Evolutionary conservation across 495 filamentous ascomycete genomes (phyloP).

Genomic region (Chaetomium cochliodes): DNA sequence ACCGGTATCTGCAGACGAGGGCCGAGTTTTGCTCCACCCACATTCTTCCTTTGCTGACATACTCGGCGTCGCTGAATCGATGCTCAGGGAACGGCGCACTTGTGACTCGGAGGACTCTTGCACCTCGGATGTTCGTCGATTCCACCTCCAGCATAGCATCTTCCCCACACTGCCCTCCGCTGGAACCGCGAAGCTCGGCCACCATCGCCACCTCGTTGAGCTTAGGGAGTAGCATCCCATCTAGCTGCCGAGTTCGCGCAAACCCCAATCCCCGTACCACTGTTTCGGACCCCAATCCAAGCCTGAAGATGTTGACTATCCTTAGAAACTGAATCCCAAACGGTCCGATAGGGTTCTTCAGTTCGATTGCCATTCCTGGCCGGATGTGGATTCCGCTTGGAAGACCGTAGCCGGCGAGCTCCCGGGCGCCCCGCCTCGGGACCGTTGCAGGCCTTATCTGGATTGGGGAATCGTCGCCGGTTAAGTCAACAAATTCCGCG

Average conservation of each 20-base stretch:
- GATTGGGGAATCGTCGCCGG: not conserved
- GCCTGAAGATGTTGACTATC: conserved; percentile 13
- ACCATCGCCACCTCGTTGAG: conserved; percentile 49
- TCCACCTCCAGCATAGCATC: conserved; percentile 50
- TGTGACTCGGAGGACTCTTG: conserved; percentile 51
- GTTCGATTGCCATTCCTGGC: conserved; percentile 3
- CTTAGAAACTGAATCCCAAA: conserved; percentile 17
- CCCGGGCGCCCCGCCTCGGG: not conserved
- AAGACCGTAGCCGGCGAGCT: not conserved
- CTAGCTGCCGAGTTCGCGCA: not conserved
- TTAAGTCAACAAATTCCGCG: conserved; percentile 20
- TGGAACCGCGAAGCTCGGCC: conserved; percentile 45
- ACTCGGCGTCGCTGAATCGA: conserved; percentile 27
- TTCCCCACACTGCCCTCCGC: conserved; percentile 36
- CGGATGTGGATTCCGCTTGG: not conserved
- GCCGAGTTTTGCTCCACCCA: conserved; percentile 34
- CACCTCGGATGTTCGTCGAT: conserved; percentile 33
- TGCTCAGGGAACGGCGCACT: conserved; percentile 49
- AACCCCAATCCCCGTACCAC: conserved; percentile 16
- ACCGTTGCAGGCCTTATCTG: not conserved
- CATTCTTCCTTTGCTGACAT: not conserved
- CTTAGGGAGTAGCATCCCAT: conserved; percentile 4
- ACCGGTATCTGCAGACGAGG: conserved; percentile 44
- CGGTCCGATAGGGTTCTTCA: not conserved
- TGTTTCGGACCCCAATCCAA: not conserved